These are phyloP conservation scores for Graphilbum ipis-grandicollis DNA, from an alignment of 2,329 filamentous ascomycete species.

Conservation along the genomic window DNA sequence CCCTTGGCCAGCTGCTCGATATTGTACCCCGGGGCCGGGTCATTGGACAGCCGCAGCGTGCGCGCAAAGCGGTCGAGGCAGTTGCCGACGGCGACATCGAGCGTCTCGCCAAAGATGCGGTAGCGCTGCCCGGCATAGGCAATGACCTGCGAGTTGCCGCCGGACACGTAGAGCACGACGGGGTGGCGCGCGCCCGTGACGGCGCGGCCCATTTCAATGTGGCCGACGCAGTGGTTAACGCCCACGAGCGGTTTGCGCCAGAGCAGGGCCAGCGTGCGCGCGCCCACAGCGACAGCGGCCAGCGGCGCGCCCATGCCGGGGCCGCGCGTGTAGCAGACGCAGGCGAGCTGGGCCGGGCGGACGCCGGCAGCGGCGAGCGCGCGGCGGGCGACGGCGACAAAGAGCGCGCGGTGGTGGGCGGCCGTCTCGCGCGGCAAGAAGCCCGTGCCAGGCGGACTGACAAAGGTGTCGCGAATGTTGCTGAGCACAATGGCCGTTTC, in stretches of 20 bases:
- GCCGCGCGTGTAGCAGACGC: conserved; percentile 88
- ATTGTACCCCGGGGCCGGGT: conserved; percentile 93
- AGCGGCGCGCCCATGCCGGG: conserved; percentile 94
- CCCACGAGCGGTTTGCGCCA: conserved; percentile 84
- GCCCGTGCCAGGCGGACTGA: conserved; percentile 78
- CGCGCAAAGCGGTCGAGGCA: conserved; percentile 92
- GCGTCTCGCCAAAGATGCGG: conserved; percentile 92
- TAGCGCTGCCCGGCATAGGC: conserved; percentile 90
- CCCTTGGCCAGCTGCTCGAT: conserved; percentile 76
- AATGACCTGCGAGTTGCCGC: conserved; percentile 95
- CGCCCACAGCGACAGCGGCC: conserved; percentile 55
- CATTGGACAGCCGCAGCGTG: conserved; percentile 80
- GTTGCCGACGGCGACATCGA: conserved; percentile 96
- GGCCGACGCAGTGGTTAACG: conserved; percentile 95
- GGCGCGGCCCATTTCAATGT: conserved; percentile 94
- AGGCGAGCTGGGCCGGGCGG: conserved; percentile 52
- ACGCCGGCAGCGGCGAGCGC: conserved; percentile 57
- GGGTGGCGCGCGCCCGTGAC: conserved; percentile 86
- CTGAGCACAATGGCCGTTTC: conserved; percentile 56
- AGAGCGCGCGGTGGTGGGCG: conserved; percentile 73
- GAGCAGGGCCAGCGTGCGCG: conserved; percentile 62
- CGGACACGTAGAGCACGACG: conserved; percentile 87
- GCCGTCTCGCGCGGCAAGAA: conserved; percentile 97
- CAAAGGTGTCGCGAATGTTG: conserved; percentile 88
- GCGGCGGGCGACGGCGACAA: conserved; percentile 62